A percentile compares a stretch with the other conserved stretches of the same genome.
Conservation (phyloP, 1,284 basidiomycete genomes). For the Bondarzewia mesenterica region DNA sequence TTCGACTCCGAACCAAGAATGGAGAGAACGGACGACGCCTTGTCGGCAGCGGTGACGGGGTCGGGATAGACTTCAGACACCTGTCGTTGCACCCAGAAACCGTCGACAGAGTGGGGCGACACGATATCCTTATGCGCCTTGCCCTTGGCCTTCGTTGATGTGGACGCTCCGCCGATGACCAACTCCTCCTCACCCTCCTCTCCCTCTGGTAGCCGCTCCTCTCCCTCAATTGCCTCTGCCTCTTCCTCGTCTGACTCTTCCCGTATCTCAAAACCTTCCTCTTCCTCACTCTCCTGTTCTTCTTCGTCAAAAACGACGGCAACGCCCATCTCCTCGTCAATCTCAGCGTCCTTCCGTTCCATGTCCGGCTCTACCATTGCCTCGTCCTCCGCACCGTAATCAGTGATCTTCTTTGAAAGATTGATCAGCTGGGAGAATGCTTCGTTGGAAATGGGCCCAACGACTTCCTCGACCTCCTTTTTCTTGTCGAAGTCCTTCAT, state of each 20-base stretch:
- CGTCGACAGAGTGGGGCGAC: slow-evolving; percentile 89
- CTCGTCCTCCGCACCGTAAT: slow-evolving; percentile 89
- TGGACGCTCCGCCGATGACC: slow-evolving; percentile 60
- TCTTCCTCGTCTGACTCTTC: slow-evolving; percentile 77
- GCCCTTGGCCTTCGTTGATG: slow-evolving; percentile 30
- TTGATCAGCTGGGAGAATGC: slow-evolving; percentile 81
- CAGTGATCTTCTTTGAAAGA: slow-evolving; percentile 93
- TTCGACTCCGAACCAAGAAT: slow-evolving; percentile 87
- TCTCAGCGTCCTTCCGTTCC: slow-evolving; percentile 74
- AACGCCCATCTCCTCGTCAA: slow-evolving; percentile 90
- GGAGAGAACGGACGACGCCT: slow-evolving; percentile 80
- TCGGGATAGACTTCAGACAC: slow-evolving; percentile 89
- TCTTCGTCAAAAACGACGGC: slow-evolving; percentile 97
- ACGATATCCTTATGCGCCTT: slow-evolving; percentile 75
- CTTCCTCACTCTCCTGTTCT: slow-evolving; percentile 85
- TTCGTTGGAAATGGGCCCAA: slow-evolving; percentile 69
- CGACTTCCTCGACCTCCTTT: slow-evolving; percentile 82
- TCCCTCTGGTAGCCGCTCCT: slow-evolving; percentile 27
- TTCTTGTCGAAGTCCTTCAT: slow-evolving; percentile 98
- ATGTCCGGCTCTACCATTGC: slow-evolving; percentile 63
- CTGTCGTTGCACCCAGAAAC: slow-evolving; percentile 97
- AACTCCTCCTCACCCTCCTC: slow-evolving; percentile 55
- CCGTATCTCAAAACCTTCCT: slow-evolving; percentile 75
- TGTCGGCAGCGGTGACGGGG: slow-evolving; percentile 89
- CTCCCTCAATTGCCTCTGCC: slow-evolving; percentile 48